Base-by-base conservation (phyloP, 2,329 filamentous ascomycete genomes). In the Pseudophaeomoniella oleicola region DNA sequence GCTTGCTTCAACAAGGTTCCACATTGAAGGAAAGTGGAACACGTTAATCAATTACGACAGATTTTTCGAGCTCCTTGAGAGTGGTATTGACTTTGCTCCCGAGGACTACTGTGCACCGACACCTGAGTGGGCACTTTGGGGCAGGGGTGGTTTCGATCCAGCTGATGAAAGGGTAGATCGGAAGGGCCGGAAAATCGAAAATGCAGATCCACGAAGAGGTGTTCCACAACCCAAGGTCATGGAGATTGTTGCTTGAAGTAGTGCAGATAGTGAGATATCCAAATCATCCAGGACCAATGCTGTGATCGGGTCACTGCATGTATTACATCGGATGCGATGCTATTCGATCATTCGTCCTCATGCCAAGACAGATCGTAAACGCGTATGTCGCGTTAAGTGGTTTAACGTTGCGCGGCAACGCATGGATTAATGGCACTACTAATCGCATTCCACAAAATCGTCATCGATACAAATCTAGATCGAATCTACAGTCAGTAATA, bases 61-160 rank as follows among this genome's bases (percentile, higher is more conserved):
- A 41, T 96, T 94, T 67, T 96, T 94, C 55, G 67, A 83, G 45
- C 69, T 90, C 42, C 67, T 92, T 6, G 83, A 93, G 57, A 72
- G 75, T 53, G 72, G 81, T 19, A 72, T 71, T 13, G 71, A 82
- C 10, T 94, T 92, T 66, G 68, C 64, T 5, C 86, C 88, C 0
- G 85, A 94, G 60, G 87, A 96, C 53, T 96, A 96, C 59, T 82
- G 93, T 66, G 82, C 78, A 3, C 69, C 81, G 46, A 96, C 86
- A 27, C 83, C 86, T 1, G 85, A 94, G 53, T 96, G 88, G 90
- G 88, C 88, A 6, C 75, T 80, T 13, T 96, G 86, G 85, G 90
- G 88, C 0, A 83, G 87, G 45, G 88, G 88, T 2, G 90, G 88
- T 0, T 96, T 96, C 55, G 85, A 96, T 60, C 88, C 88, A 1